Evolutionary conservation across 2,329 filamentous ascomycete genomes (phyloP), one percentile per base, ranked within the genome.

Genomic region (Diaporthe sp.): DNA sequence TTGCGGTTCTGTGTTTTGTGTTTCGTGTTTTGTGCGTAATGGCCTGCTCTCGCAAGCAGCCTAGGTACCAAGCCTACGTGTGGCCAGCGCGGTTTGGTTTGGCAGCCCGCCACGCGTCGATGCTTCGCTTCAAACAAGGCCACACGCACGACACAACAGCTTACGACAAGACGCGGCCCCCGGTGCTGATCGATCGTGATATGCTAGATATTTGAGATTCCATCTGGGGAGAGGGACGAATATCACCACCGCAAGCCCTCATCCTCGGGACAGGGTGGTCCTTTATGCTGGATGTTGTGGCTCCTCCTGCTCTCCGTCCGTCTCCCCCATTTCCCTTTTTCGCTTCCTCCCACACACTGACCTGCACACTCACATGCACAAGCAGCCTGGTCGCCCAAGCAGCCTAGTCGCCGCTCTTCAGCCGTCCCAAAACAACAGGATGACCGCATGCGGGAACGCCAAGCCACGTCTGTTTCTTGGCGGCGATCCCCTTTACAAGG

Each of bases 401-500:
- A n/a, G 49, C 22, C 19, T 10, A 12, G 12, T 49, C 15, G n/a
- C 15, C 5, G 31, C 17, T 34, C 15, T 34, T 12, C 17, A n/a
- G 31, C 57, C 31, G 8, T 60, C 34, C 34, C 34, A 60, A 60
- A 60, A 60, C 31, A 39, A 37, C 34, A n/a, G 57, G 8, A 61
- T 61, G 57, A 39, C 37, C 37, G 62, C 42, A 19, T 67, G 44
- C 62, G 61, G 61, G 61, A 67, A 49, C 62, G 62, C 62, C 62
- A 67, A 67, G 62, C 44, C 44, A 51, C 12, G 28, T 67, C 62
- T 67, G 44, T 19, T 28, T 37, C 62, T 67, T 67, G 62, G 62
- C 62, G 62, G 44, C 62, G 62, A 67, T 67, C 62, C 44, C 62
- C 62, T 67, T 67, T 34, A 46, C 61, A 65, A 65, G 61, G 61